Conservation (phyloP, 352 stramenopile species). For the Globisporangium uncinulatum region DNA sequence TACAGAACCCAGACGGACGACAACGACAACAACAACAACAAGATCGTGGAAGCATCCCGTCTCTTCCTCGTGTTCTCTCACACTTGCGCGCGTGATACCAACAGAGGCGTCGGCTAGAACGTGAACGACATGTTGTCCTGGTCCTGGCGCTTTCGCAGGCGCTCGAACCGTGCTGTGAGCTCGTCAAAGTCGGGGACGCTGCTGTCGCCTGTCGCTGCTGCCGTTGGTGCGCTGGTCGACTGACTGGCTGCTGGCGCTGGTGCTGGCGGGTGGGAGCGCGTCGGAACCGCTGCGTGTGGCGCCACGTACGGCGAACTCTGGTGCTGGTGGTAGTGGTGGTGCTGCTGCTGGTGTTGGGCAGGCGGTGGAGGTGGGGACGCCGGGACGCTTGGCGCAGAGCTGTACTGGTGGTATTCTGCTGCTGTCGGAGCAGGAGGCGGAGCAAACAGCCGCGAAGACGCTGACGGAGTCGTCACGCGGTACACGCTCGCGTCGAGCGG, state of each 20-base stretch:
- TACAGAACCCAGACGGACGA: too few relatives aligned
- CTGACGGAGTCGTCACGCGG: conserved; percentile 11
- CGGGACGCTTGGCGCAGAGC: not conserved
- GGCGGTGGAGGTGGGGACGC: conserved; percentile 2
- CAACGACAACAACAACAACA: too few relatives aligned
- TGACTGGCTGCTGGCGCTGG: conserved; percentile 6
- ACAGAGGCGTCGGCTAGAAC: conserved; percentile 28
- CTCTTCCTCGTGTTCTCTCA: not conserved
- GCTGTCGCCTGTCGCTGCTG: conserved; percentile 16
- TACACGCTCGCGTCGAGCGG: conserved; percentile 10
- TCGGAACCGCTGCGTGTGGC: conserved; percentile 1
- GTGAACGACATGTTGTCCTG: conserved; percentile 58
- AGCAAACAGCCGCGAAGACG: conserved; percentile 15
- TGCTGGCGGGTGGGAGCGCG: conserved; percentile 1
- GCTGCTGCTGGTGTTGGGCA: conserved; percentile 8
- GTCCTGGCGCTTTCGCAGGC: conserved; percentile 75
- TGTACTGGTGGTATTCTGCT: conserved; percentile 3
- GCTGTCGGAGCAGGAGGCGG: conserved; percentile 16
- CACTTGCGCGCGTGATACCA: not conserved
- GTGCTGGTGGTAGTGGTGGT: not conserved
- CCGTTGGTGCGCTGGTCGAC: conserved; percentile 3
- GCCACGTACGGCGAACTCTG: conserved; percentile 12
- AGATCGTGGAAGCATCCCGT: not conserved
- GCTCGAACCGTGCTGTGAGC: conserved; percentile 91
- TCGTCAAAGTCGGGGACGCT: conserved; percentile 89